Percentiles rank a stretch among this genome's conserved stretches.
Conservation (phyloP, 2,329 filamentous ascomycete genomes). For the Massarina eburnea region DNA sequence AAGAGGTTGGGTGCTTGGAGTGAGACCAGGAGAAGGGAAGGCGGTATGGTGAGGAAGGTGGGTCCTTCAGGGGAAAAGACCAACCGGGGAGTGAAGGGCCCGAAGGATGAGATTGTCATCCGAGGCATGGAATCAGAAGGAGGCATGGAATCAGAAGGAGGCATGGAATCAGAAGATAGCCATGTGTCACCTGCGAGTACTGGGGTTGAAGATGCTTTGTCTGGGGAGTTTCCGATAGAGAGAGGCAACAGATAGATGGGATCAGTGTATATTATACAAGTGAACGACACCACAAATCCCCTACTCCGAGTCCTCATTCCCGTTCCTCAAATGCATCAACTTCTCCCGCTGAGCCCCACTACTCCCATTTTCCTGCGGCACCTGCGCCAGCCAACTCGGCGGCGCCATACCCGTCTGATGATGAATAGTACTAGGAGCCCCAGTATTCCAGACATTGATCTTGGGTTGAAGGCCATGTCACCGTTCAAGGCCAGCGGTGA, state of each 20-base stretch:
- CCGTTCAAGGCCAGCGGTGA: no score
- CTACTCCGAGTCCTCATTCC: conserved; percentile 20
- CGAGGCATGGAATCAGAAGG: not conserved
- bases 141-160: not conserved
- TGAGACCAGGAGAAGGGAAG: conserved; percentile 7
- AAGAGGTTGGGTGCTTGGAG: conserved; percentile 30
- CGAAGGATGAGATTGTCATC: conserved; percentile 1
- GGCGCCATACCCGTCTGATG: conserved; percentile 84
- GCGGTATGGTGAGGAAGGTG: not conserved
- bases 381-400: conserved; percentile 69
- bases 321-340: conserved; percentile 28
- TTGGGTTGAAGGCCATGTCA: conserved; percentile 78
- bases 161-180: not conserved
- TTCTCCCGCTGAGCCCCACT: conserved; percentile 9
- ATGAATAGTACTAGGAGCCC: conserved; percentile 71
- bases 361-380: conserved; percentile 45
- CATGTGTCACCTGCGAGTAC: not conserved
- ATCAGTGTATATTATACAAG: not conserved
- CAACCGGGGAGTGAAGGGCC: not conserved
- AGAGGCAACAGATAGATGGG: not conserved
- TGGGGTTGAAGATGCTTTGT: not conserved
- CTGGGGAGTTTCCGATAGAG: not conserved
- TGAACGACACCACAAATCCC: not conserved
- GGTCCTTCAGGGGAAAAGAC: not conserved
- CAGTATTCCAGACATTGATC: conserved; percentile 90